Conservation (phyloP, 345 rosid species). For the Salix purpurea region DNA sequence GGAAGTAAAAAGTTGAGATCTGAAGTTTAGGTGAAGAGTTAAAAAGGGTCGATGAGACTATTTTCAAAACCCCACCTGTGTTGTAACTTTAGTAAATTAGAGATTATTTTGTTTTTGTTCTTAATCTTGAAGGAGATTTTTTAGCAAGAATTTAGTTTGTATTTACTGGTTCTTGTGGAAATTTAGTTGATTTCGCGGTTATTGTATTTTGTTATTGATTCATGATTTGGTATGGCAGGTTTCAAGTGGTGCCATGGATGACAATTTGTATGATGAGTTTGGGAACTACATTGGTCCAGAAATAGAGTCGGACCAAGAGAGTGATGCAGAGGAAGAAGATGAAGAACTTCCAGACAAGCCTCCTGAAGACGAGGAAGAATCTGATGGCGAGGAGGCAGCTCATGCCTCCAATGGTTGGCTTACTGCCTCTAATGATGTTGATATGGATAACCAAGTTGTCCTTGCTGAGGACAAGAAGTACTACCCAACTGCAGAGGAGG, state of each 20-base stretch:
- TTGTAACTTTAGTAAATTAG: too few relatives aligned
- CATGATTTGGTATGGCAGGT: slow-evolving; percentile 13
- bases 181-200: neutral
- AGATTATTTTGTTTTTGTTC: neutral
- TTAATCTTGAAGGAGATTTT: neutral
- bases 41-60: neutral
- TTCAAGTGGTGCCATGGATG: slow-evolving; percentile 54
- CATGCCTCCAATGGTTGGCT: slow-evolving; percentile 78
- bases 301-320: slow-evolving; percentile 84
- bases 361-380: slow-evolving; percentile 44
- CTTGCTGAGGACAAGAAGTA: slow-evolving; percentile 97
- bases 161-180: neutral
- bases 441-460: slow-evolving; percentile 88
- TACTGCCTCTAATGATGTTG: slow-evolving; percentile 66
- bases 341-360: slow-evolving; percentile 58
- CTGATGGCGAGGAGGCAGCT: slow-evolving; percentile 54
- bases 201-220: neutral
- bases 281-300: slow-evolving; percentile 98
- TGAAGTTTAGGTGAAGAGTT: neutral
- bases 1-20: neutral
- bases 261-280: slow-evolving; percentile 92
- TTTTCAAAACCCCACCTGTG: neutral
- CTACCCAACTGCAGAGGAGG: slow-evolving; percentile 97
- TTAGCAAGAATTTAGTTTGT: neutral
- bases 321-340: slow-evolving; percentile 64